These are phyloP conservation scores for Starmerella floricola DNA, from an alignment of 805 yeast genomes.

Conservation along the genomic window DNA sequence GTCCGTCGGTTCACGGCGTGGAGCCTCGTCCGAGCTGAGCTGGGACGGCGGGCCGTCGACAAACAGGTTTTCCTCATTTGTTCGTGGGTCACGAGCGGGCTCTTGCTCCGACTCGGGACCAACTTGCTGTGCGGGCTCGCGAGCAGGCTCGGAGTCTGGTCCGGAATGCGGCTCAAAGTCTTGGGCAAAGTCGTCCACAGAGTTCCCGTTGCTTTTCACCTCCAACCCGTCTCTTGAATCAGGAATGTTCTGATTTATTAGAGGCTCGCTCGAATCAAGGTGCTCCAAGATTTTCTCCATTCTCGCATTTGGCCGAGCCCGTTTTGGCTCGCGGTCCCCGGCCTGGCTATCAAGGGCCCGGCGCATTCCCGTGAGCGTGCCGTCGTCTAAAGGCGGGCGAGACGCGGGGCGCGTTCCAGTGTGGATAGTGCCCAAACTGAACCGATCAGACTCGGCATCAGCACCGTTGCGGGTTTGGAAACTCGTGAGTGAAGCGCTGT, in stretches of 20 bases:
- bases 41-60: not conserved
- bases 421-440: not conserved
- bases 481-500: not conserved
- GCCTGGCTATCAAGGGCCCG: slow-evolving; percentile 1
- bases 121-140: no score
- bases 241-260: no score
- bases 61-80: no score
- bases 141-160: no score
- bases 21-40: not conserved
- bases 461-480: not conserved
- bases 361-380: not conserved
- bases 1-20: not conserved
- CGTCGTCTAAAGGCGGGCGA: not conserved
- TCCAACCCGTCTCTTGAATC: no score
- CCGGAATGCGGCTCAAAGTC: no score
- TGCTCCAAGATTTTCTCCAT: not conserved
- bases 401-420: no score
- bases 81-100: no score
- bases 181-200: no score
- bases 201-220: no score
- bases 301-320: not conserved
- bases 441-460: slow-evolving; percentile 3
- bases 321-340: not conserved
- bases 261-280: no score
- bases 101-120: no score